phyloP scores from a whole-genome alignment of 2,329 filamentous ascomycete species.

The Pseudomassariella vexata region DNA sequence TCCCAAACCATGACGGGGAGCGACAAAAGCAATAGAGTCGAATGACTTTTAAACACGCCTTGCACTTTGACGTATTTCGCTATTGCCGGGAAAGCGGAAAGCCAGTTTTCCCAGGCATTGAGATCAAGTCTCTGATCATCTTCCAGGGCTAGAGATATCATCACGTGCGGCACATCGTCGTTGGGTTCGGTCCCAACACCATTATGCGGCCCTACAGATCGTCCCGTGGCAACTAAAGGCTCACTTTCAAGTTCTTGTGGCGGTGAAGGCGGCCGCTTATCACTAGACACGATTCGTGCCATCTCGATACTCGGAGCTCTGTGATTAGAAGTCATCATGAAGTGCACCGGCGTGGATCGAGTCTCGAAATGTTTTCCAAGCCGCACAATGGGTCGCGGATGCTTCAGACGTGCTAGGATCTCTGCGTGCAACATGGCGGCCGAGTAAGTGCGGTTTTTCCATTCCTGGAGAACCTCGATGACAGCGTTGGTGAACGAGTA shows the following conservation, averaged over 20 bases:
- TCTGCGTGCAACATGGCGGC: slow-evolving; percentile 58
- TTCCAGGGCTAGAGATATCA: slow-evolving; percentile 55
- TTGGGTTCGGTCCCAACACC: slow-evolving; percentile 37
- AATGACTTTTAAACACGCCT: slow-evolving; percentile 56
- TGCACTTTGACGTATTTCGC: slow-evolving; percentile 57
- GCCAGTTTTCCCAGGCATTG: slow-evolving; percentile 55
- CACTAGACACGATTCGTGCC: slow-evolving; percentile 30
- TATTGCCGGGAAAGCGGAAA: slow-evolving; percentile 48
- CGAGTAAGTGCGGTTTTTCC: slow-evolving; percentile 48
- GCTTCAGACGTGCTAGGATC: slow-evolving; percentile 53
- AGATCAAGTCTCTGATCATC: slow-evolving; percentile 51
- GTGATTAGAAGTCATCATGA: slow-evolving; percentile 59
- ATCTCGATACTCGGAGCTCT: slow-evolving; percentile 54
- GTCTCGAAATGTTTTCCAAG: slow-evolving; percentile 54
- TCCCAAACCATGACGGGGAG: slow-evolving; percentile 57
- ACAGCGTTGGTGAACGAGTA: slow-evolving; percentile 56
- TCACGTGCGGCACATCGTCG: slow-evolving; percentile 52
- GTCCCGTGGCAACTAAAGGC: slow-evolving; percentile 19
- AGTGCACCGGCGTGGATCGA: slow-evolving; percentile 54
- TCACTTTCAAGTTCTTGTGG: slow-evolving; percentile 20
- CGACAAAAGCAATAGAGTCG: slow-evolving; percentile 51
- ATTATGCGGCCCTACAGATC: slow-evolving; percentile 19
- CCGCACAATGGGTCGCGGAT: slow-evolving; percentile 50
- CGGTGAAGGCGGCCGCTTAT: slow-evolving; percentile 30
- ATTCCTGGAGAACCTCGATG: slow-evolving; percentile 54